These are phyloP conservation scores for Cornus florida DNA, from an alignment of 148 eudicot species.

Conservation along the genomic window DNA sequence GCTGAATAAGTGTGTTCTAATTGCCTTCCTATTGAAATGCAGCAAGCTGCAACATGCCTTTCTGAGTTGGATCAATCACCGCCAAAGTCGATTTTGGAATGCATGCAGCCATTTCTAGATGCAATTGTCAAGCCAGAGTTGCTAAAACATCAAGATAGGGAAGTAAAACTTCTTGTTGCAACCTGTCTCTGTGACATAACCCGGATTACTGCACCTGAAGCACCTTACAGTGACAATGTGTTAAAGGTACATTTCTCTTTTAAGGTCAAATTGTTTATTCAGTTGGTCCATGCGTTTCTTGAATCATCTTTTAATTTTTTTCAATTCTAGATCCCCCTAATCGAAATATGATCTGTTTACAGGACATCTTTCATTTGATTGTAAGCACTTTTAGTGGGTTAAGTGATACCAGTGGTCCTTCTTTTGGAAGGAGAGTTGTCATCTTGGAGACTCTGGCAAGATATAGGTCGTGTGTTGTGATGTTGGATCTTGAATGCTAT, in stretches of 20 bases:
- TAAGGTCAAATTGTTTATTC: not conserved
- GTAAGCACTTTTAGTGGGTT: constrained; percentile 82
- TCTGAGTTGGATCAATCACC: constrained; percentile 90
- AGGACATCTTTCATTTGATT: constrained; percentile 83
- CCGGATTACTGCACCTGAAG: constrained; percentile 96
- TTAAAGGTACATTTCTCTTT: constrained; percentile 54
- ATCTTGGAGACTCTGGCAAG: constrained; percentile 93
- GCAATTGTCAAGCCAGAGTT: constrained; percentile 82
- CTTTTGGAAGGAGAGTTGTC: constrained; percentile 81
- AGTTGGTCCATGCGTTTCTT: constrained; percentile 5
- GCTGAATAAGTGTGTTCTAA: constrained; percentile 8
- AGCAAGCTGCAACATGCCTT: constrained; percentile 76
- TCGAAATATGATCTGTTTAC: constrained; percentile 24
- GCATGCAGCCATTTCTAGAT: constrained; percentile 79
- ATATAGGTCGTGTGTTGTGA: constrained; percentile 95
- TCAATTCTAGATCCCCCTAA: constrained; percentile 12
- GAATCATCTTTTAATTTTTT: not conserved
- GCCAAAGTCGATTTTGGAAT: constrained; percentile 52
- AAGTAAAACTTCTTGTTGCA: constrained; percentile 83
- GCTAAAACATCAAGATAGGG: constrained; percentile 85
- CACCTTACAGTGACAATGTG: constrained; percentile 86
- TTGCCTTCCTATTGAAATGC: constrained; percentile 22
- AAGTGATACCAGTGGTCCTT: constrained; percentile 74
- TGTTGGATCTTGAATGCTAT: constrained; percentile 98
- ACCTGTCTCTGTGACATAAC: constrained; percentile 94